Percentiles rank a stretch among this genome's conserved stretches.
phyloP scores from a whole-genome alignment of 495 filamentous ascomycete genomes.

The Umbilicaria muhlenbergii region DNA sequence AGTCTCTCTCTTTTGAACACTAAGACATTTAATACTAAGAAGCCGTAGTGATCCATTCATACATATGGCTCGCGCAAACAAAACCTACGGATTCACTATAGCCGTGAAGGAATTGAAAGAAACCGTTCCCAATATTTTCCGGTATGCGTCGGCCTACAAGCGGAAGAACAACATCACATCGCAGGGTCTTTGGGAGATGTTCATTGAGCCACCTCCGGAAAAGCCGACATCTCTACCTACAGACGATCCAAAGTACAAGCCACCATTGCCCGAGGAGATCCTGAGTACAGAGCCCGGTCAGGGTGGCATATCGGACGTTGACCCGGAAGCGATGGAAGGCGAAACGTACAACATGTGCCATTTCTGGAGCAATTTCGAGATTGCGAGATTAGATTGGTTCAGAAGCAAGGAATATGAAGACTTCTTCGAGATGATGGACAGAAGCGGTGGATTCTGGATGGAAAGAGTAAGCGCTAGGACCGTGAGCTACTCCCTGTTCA shows the following conservation, averaged over 20 bases:
- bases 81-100: conserved; percentile 98
- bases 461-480: conserved; percentile 56
- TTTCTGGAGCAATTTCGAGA: conserved; percentile 99
- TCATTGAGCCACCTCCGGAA: conserved; percentile 53
- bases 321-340: conserved; percentile 89
- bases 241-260: conserved; percentile 50
- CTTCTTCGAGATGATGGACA: conserved; percentile 99
- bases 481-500: conserved; percentile 2
- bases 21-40: conserved; percentile 12
- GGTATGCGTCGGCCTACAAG: conserved; percentile 98
- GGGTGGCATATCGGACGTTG: conserved; percentile 59
- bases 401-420: conserved; percentile 92
- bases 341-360: conserved; percentile 99
- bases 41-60: conserved; percentile 74
- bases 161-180: conserved; percentile 80
- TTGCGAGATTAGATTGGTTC: conserved; percentile 89
- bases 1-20: conserved; percentile 14
- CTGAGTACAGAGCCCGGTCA: conserved; percentile 59
- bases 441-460: conserved; percentile 96
- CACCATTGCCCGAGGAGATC: conserved; percentile 71
- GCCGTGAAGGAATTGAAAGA: conserved; percentile 97
- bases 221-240: conserved; percentile 31
- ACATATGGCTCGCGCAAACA: conserved; percentile 81
- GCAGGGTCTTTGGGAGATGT: conserved; percentile 98
- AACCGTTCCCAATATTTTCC: conserved; percentile 97